These are phyloP conservation scores for Endocladia muricata DNA, from an alignment of 31 red algal genomes.

Conservation along the genomic window DNA sequence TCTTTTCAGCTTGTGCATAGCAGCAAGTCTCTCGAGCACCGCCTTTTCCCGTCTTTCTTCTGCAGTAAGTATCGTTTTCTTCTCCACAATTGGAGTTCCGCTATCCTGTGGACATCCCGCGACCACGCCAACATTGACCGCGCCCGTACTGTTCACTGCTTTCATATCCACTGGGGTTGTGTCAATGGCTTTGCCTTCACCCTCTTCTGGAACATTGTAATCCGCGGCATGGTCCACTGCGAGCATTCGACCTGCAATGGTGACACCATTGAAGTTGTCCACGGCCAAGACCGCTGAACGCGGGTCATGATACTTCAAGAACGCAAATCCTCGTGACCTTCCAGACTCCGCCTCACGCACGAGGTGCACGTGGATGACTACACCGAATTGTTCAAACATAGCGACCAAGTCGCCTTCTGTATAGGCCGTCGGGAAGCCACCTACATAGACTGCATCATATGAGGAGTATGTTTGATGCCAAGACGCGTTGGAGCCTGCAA, in stretches of 20 bases:
- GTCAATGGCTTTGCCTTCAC: constrained; percentile 8
- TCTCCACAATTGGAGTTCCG: not conserved
- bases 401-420: constrained; percentile 76
- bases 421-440: constrained; percentile 42
- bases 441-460: constrained; percentile 70
- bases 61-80: not conserved
- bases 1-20: not conserved
- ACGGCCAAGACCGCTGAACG: constrained; percentile 78
- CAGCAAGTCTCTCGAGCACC: not conserved
- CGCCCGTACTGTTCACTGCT: not conserved
- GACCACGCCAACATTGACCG: not conserved
- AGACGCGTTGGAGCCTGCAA: constrained; percentile 64
- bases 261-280: constrained; percentile 78
- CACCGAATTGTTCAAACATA: constrained; percentile 85
- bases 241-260: constrained; percentile 46
- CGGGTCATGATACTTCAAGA: constrained; percentile 74
- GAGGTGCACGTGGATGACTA: constrained; percentile 53
- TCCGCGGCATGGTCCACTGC: constrained; percentile 81
- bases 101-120: not conserved
- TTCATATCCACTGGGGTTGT: constrained; percentile 3
- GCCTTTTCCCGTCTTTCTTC: not conserved
- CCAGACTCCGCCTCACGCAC: constrained; percentile 68
- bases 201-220: constrained; percentile 44
- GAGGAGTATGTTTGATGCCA: constrained; percentile 75
- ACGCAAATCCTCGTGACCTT: constrained; percentile 64